Percentiles rank a stretch among this genome's conserved stretches.
Conservation (phyloP, 176 grass and related monocot genomes). For the Triticum urartu region DNA sequence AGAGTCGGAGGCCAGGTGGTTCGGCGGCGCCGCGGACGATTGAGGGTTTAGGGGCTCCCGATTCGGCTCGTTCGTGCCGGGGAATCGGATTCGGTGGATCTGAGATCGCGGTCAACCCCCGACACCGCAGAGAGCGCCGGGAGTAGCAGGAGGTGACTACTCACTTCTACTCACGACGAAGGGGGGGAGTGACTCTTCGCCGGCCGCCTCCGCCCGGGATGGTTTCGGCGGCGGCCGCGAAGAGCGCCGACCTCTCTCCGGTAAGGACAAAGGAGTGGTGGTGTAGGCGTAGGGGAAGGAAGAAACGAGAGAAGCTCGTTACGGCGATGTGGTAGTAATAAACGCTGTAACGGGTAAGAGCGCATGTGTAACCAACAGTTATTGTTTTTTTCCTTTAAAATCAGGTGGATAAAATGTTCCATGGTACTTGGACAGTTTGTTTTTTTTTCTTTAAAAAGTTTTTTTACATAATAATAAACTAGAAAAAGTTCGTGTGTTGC, state of each 20-base stretch:
- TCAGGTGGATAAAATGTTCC: too few species aligned
- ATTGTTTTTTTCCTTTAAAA: too few species aligned
- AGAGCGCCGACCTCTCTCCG: conserved; percentile 3
- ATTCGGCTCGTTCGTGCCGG: background rate
- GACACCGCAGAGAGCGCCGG: background rate
- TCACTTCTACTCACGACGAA: background rate
- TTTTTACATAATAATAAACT: too few species aligned
- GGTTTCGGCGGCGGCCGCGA: conserved; percentile 6
- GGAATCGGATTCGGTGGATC: conserved; percentile 27
- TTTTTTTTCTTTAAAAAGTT: too few species aligned
- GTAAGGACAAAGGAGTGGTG: background rate
- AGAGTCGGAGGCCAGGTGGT: background rate
- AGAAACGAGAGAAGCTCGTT: background rate
- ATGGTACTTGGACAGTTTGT: too few species aligned
- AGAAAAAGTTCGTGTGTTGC: too few species aligned
- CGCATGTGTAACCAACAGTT: too few species aligned
- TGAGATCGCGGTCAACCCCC: conserved; percentile 19
- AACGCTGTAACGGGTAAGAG: background rate
- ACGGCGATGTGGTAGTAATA: background rate
- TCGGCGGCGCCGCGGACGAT: background rate
- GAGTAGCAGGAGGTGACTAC: background rate
- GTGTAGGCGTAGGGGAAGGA: background rate
- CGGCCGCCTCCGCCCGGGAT: background rate
- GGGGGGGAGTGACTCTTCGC: background rate
- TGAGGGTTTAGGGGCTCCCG: background rate